These are phyloP conservation scores for Entophlyctis luteolus DNA, from an alignment of 192 early-diverging fungal species.

Conservation along the genomic window DNA sequence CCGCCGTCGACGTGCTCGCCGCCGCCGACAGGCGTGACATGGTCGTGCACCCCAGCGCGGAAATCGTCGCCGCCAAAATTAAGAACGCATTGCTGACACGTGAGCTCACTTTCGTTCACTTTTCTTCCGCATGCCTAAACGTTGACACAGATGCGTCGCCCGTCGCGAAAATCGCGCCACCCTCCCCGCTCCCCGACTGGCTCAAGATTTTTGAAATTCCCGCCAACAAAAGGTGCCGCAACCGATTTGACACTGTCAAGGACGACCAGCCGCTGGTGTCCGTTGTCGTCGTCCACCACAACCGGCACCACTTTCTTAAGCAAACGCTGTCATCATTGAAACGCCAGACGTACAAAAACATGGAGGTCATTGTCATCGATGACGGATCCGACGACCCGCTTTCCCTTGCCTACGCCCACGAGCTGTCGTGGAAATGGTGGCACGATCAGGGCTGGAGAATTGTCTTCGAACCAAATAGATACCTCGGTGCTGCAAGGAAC, in stretches of 20 bases:
- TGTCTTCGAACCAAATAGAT: slow-evolving; percentile 36
- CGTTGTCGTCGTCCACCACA: slow-evolving; percentile 38
- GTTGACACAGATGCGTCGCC: neutral
- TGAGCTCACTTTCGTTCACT: neutral
- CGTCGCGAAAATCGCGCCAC: neutral
- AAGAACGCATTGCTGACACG: neutral
- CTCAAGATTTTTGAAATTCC: neutral
- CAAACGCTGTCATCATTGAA: slow-evolving; percentile 33
- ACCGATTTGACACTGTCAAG: slow-evolving; percentile 7
- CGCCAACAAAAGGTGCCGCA: neutral
- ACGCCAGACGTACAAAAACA: slow-evolving; percentile 38
- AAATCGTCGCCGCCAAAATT: slow-evolving; percentile 5
- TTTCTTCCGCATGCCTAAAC: no score
- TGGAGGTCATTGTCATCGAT: slow-evolving; percentile 42
- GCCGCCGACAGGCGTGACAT: slow-evolving; percentile 12
- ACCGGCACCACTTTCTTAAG: slow-evolving; percentile 38
- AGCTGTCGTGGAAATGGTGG: slow-evolving; percentile 43
- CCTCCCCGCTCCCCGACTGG: slow-evolving; percentile 8
- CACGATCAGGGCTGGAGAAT: slow-evolving; percentile 36
- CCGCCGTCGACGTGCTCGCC: slow-evolving; percentile 25
- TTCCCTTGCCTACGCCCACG: slow-evolving; percentile 28
- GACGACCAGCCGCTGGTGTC: slow-evolving; percentile 35
- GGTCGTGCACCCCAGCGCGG: slow-evolving; percentile 2
- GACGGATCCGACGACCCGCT: slow-evolving; percentile 36
- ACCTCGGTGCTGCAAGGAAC: slow-evolving; percentile 43